phyloP scores from a whole-genome alignment of 129 eudicot genomes.

The Apium graveolens region DNA sequence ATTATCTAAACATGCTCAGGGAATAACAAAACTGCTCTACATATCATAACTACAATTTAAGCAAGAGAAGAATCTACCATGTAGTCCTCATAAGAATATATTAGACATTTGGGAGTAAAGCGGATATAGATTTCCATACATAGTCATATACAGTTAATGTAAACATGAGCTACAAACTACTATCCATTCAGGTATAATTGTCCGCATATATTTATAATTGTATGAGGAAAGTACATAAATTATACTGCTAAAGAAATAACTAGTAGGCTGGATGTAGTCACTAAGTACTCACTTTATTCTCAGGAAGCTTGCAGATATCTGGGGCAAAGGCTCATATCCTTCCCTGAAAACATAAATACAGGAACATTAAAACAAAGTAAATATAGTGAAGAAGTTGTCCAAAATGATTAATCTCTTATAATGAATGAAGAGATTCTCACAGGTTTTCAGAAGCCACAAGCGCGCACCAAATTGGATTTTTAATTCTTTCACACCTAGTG shows the following conservation, averaged over 20 bases:
- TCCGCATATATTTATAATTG: no score
- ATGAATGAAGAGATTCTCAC: conserved; percentile 33
- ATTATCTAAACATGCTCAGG: not conserved
- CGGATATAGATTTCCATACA: not conserved
- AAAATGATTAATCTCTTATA: not conserved
- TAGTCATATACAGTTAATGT: not conserved
- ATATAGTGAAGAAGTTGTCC: conserved; percentile 8
- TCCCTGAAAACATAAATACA: conserved; percentile 36
- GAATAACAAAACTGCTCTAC: not conserved
- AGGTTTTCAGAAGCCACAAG: conserved; percentile 55
- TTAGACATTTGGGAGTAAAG: not conserved
- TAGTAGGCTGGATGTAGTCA: not conserved
- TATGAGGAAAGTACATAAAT: not conserved
- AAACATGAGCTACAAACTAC: not conserved
- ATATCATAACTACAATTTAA: not conserved
- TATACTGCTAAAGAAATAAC: conserved; percentile 7
- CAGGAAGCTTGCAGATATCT: conserved; percentile 64
- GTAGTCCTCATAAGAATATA: not conserved
- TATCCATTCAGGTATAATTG: not conserved
- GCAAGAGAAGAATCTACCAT: not conserved
- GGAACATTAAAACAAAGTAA: conserved; percentile 8
- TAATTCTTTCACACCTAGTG: conserved; percentile 34
- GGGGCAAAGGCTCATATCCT: conserved; percentile 55
- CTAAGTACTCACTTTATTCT: conserved; percentile 60
- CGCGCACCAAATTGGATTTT: conserved; percentile 66